Evolutionary conservation across 768 basidiomycete genomes (phyloP).

Genomic region (Mycena epipterygia): DNA sequence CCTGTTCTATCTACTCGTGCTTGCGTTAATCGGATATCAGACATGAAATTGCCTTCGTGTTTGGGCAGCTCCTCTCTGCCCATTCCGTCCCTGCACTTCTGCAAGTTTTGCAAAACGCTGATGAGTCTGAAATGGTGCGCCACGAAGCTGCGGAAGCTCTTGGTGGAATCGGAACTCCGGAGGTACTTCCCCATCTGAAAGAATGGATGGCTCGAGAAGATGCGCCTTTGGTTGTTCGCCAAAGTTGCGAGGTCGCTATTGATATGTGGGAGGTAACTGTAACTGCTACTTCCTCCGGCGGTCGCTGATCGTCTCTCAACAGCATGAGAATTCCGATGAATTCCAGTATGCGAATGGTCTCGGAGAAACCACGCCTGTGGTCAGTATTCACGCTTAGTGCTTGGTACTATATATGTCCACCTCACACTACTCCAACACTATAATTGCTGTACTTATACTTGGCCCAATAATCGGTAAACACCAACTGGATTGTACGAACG

Average conservation of each 20-base stretch:
- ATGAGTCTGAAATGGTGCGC: slow-evolving; percentile 96
- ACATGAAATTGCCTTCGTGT: slow-evolving; percentile 98
- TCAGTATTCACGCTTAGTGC: slow-evolving; percentile 12
- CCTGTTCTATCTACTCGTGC: background rate
- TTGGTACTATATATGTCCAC: too few relatives aligned
- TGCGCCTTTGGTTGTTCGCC: slow-evolving; percentile 90
- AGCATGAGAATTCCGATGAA: slow-evolving; percentile 80
- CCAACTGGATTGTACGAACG: too few relatives aligned
- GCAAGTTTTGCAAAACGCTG: slow-evolving; percentile 75
- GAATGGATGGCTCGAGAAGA: slow-evolving; percentile 87
- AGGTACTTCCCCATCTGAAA: slow-evolving; percentile 87
- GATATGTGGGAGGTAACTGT: slow-evolving; percentile 94
- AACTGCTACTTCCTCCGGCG: background rate
- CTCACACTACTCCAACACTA: too few relatives aligned
- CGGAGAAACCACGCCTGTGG: slow-evolving; percentile 23
- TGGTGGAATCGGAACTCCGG: slow-evolving; percentile 96
- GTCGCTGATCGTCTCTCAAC: background rate
- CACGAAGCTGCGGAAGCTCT: slow-evolving; percentile 99
- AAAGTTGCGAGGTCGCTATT: slow-evolving; percentile 96
- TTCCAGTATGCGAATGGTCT: slow-evolving; percentile 73
- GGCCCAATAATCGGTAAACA: too few relatives aligned
- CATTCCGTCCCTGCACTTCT: slow-evolving; percentile 91
- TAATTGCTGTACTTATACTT: too few relatives aligned
- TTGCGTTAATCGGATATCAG: slow-evolving; percentile 52
- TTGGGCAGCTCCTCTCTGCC: slow-evolving; percentile 93